These are phyloP conservation scores for Diphasiastrum complanatum DNA, from an alignment of 83 land plant genomes.

Conservation along the genomic window DNA sequence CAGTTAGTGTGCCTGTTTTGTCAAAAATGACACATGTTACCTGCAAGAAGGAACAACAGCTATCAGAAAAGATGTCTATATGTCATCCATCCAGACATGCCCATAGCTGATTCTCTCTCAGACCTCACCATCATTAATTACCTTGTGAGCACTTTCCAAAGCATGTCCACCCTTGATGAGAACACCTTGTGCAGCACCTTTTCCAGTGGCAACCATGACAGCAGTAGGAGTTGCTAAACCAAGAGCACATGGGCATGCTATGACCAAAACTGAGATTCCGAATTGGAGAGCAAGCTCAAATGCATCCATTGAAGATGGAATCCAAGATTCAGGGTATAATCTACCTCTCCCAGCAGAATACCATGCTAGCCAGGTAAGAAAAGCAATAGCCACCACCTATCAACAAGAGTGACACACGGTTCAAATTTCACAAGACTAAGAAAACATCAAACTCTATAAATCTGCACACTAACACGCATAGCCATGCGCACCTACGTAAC, in stretches of 20 bases:
- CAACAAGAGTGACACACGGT: conserved; percentile 2
- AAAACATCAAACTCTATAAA: too few relatives aligned
- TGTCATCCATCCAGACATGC: too few relatives aligned
- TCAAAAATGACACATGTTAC: not conserved
- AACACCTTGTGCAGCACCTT: conserved; percentile 90
- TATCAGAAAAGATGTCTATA: too few relatives aligned
- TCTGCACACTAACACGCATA: not conserved
- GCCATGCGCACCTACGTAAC: too few relatives aligned
- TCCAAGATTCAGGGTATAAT: conserved; percentile 58
- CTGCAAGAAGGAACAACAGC: too few relatives aligned
- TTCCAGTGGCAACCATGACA: conserved; percentile 96
- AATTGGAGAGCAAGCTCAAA: conserved; percentile 96
- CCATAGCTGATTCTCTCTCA: too few relatives aligned
- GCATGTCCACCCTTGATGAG: conserved; percentile 95
- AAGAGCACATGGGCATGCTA: conserved; percentile 96
- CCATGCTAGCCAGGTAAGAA: conserved; percentile 85
- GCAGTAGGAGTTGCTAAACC: conserved; percentile 99
- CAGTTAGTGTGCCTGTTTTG: not conserved
- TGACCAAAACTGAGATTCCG: conserved; percentile 86
- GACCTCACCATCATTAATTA: conserved; percentile 35
- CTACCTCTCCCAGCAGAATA: conserved; percentile 58
- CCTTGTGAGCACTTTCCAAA: conserved; percentile 86
- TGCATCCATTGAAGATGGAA: conserved; percentile 71
- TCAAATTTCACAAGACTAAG: not conserved
- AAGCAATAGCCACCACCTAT: conserved; percentile 72